Percentiles rank a stretch among this genome's conserved stretches.
Conservation (phyloP, 768 basidiomycete species). For the Agrocybe pediades region DNA sequence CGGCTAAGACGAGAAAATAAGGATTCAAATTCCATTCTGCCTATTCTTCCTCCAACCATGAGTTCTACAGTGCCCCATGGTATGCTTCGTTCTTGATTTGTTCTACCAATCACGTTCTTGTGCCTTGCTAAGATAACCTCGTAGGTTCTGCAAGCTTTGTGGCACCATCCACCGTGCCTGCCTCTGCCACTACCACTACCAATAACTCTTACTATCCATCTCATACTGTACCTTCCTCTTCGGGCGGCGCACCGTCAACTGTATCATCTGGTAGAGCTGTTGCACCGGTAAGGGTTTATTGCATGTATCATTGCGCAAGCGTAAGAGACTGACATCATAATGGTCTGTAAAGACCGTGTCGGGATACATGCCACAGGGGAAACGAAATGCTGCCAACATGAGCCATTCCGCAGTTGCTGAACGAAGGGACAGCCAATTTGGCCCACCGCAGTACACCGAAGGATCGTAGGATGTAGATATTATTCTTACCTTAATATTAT, state of each 20-base stretch:
- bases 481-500: too few species aligned
- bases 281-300: neutral
- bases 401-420: too few species aligned
- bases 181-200: neutral
- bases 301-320: neutral
- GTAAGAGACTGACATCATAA: neutral
- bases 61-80: neutral
- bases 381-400: neutral
- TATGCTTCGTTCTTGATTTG: too few species aligned
- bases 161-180: neutral
- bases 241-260: neutral
- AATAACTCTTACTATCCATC: neutral
- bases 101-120: too few species aligned
- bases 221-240: neutral
- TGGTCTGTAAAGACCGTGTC: neutral
- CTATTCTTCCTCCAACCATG: neutral
- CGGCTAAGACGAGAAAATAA: neutral
- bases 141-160: too few species aligned
- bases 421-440: too few species aligned
- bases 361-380: neutral
- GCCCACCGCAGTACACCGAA: too few species aligned
- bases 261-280: neutral
- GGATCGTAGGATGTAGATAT: too few species aligned
- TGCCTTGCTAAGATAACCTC: too few species aligned
- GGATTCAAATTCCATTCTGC: neutral